Evolutionary conservation across 257 asterid genomes (phyloP).

Genomic region (Ilex asprella): DNA sequence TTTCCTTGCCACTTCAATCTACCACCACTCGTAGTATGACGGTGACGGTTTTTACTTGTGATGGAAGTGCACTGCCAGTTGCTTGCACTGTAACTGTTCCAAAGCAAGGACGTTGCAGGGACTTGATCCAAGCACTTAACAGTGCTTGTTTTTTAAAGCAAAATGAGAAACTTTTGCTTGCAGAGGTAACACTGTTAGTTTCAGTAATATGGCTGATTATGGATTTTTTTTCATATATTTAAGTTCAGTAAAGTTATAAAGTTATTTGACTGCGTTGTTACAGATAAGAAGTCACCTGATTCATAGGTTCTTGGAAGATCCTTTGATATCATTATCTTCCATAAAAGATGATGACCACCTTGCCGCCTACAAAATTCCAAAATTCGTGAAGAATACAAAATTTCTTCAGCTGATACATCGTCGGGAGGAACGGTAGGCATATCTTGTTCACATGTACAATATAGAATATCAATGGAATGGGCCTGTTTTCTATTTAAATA

Average conservation of each 20-base stretch:
- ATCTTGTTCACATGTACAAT: neutral
- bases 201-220: neutral
- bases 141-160: conserved; percentile 74
- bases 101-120: conserved; percentile 96
- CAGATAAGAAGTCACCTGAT: conserved; percentile 93
- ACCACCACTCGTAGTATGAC: conserved; percentile 86
- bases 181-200: conserved; percentile 56
- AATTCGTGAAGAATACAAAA: conserved; percentile 57
- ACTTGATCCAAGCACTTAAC: conserved; percentile 77
- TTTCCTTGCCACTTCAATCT: conserved; percentile 89
- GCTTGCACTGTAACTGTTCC: conserved; percentile 83
- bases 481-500: no score
- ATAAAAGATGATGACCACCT: conserved; percentile 94
- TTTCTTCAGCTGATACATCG: conserved; percentile 95
- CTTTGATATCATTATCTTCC: conserved; percentile 65
- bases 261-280: conserved; percentile 17
- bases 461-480: no score
- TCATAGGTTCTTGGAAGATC: conserved; percentile 86
- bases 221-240: neutral
- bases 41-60: conserved; percentile 88
- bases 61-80: conserved; percentile 88
- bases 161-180: conserved; percentile 87
- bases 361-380: conserved; percentile 90
- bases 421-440: conserved; percentile 80
- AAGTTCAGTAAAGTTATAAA: neutral